Evolutionary conservation across 495 filamentous ascomycete species (phyloP), one percentile per base, ranked within the genome.

Genomic region (Xylaria castorea): DNA sequence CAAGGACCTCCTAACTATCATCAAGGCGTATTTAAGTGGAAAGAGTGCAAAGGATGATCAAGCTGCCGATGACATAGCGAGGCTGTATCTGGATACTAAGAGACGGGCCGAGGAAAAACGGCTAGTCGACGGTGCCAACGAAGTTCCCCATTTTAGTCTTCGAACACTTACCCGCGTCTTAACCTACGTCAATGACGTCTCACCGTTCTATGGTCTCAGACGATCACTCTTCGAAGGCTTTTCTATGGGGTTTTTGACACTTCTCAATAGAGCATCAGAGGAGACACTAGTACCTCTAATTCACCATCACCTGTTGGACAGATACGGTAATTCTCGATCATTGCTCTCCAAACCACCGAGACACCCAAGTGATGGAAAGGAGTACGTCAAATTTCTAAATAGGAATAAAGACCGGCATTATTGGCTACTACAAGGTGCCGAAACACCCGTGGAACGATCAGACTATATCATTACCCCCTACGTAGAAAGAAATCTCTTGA

Each of bases 391-490:
- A 62, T 96, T 97, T 75, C 80, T 84, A 74, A 89, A 86, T 73
- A 83, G 75, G 57, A 82, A 81, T 66, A 87, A 82, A 65, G 84
- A 87, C 75, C 91, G 93, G 57, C 92, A 97, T 74, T 97, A 98
- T 81, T 98, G 96, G 95, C 87, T 98, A 80, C 89, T 90, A 50
- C 89, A 90, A 79, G 97, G 97, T 25, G 81, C 83, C 12, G 84
- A 90, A 61, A 75, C 76, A 8, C 85, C 90, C 1, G 88, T 95
- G 72, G 89, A 92, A 36, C 91, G 97, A 74, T 85, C 90, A 4
- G 92, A 97, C 74, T 99, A 99, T 80, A 98, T 99, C 74, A 92
- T 98, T 68, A 98, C 97, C 0, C 94, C 95, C 2, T 98, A 97
- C 74, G 92, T 99, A 36, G 92, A 95, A 81, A 91, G 92, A 66